A percentile compares a stretch with the other conserved stretches of the same genome.
Evolutionary conservation across 179 eudicot species (phyloP).

Genomic region (Beta macrorhiza): DNA sequence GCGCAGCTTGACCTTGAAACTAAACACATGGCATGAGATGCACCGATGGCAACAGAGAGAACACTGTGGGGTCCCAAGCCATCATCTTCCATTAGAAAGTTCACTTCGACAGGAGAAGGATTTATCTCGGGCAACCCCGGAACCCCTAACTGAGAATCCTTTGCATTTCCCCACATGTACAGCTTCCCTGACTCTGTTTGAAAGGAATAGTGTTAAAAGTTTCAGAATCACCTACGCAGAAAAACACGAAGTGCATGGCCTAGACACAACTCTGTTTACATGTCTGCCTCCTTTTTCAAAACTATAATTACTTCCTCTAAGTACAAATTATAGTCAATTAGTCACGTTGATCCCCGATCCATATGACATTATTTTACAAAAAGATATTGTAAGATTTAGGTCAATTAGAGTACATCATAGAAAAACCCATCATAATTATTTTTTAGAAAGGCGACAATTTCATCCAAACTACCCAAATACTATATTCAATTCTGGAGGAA

Average conservation of each 20-base stretch:
- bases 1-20: constrained; percentile 48
- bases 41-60: constrained; percentile 71
- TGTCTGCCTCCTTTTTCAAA: background rate
- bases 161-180: constrained; percentile 94
- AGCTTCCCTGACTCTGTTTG: constrained; percentile 72
- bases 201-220: background rate
- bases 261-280: background rate
- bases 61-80: constrained; percentile 61
- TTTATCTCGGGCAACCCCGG: constrained; percentile 88
- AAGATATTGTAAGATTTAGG: no score
- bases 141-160: constrained; percentile 84
- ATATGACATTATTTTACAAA: no score
- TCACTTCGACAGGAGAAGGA: constrained; percentile 70
- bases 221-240: background rate
- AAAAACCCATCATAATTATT: no score
- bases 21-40: constrained; percentile 83
- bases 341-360: background rate
- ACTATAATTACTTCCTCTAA: background rate
- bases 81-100: constrained; percentile 73
- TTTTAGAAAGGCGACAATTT: no score
- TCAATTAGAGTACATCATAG: no score
- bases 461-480: no score
- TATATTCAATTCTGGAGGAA: no score
- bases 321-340: background rate
- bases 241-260: background rate